Percentiles rank a stretch among this genome's conserved stretches.
These are phyloP conservation scores for Aureobasidium subglaciale DNA, from an alignment of 2,329 filamentous ascomycete species.

Conservation along the genomic window DNA sequence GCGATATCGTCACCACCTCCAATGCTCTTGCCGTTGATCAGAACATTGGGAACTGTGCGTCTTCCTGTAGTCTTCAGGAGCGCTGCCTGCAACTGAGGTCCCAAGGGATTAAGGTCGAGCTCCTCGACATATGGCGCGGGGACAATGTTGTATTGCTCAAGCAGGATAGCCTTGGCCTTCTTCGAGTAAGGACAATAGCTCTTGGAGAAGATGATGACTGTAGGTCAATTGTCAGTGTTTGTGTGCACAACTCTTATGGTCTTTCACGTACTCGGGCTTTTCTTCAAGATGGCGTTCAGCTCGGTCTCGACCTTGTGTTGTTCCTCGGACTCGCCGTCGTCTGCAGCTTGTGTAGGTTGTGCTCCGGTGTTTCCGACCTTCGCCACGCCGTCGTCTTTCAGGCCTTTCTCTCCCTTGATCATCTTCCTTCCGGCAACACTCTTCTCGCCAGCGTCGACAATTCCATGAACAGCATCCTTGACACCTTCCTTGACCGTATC, in stretches of 20 bases:
- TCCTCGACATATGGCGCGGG: constrained; percentile 84
- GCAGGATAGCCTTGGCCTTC: constrained; percentile 74
- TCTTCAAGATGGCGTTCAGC: constrained; percentile 73
- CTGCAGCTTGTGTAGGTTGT: constrained; percentile 21
- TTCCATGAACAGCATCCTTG: constrained; percentile 15
- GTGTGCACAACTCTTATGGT: background rate
- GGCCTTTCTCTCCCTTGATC: constrained; percentile 35
- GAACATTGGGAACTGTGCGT: constrained; percentile 82
- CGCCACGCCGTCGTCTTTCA: constrained; percentile 38
- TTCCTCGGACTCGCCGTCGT: constrained; percentile 46
- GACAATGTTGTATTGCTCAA: constrained; percentile 75
- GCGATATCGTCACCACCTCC: constrained; percentile 84
- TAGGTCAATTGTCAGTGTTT: background rate
- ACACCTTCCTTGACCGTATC: constrained; percentile 20
- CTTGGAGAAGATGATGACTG: constrained; percentile 88
- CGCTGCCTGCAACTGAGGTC: constrained; percentile 62
- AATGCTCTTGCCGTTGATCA: constrained; percentile 81
- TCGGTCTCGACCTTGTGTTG: constrained; percentile 61
- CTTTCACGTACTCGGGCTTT: constrained; percentile 32
- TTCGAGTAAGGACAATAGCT: constrained; percentile 83
- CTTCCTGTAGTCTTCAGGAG: constrained; percentile 70
- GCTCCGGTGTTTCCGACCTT: constrained; percentile 37
- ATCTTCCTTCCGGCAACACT: constrained; percentile 49
- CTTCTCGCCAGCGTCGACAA: constrained; percentile 34
- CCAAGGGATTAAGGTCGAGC: constrained; percentile 74